Evolutionary conservation across 2,329 filamentous ascomycete genomes (phyloP).

Genomic region (Rhynchosporium agropyri): DNA sequence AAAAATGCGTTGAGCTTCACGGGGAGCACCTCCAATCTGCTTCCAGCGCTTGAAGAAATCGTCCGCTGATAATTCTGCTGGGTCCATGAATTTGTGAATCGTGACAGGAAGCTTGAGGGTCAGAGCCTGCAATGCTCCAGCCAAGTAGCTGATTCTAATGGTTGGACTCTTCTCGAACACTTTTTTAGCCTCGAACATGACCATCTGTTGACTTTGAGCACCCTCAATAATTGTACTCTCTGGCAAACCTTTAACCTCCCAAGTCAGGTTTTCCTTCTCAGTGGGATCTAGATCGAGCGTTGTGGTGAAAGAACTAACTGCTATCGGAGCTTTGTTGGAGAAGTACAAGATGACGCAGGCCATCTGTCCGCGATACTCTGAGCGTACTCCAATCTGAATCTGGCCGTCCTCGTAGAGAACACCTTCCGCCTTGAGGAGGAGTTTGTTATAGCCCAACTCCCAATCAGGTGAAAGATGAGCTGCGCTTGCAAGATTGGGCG

Average conservation of each 20-base stretch:
- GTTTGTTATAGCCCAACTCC: slow-evolving; percentile 84
- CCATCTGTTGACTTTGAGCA: slow-evolving; percentile 85
- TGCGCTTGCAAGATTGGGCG: slow-evolving; percentile 86
- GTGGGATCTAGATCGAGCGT: slow-evolving; percentile 79
- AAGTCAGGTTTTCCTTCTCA: slow-evolving; percentile 69
- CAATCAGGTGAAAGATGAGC: slow-evolving; percentile 93
- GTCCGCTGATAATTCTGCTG: slow-evolving; percentile 80
- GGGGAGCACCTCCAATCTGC: slow-evolving; percentile 86
- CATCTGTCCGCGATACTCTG: slow-evolving; percentile 93
- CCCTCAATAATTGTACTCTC: slow-evolving; percentile 77
- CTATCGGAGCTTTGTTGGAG: slow-evolving; percentile 84
- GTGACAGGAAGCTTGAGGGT: slow-evolving; percentile 88
- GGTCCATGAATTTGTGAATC: slow-evolving; percentile 96
- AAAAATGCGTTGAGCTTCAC: slow-evolving; percentile 89
- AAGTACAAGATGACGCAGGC: slow-evolving; percentile 96
- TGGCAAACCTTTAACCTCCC: slow-evolving; percentile 86
- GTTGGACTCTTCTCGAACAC: slow-evolving; percentile 86
- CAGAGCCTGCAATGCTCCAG: slow-evolving; percentile 87
- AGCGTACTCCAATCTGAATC: slow-evolving; percentile 87
- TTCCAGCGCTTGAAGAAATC: slow-evolving; percentile 99
- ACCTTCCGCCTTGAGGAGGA: slow-evolving; percentile 80
- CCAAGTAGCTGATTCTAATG: slow-evolving; percentile 90
- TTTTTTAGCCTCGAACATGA: slow-evolving; percentile 87
- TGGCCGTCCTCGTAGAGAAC: slow-evolving; percentile 94
- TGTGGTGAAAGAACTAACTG: slow-evolving; percentile 90